Evolutionary conservation across 495 filamentous ascomycete species (phyloP), one percentile per base, ranked within the genome.

Genomic region (Xylaria intraflava): DNA sequence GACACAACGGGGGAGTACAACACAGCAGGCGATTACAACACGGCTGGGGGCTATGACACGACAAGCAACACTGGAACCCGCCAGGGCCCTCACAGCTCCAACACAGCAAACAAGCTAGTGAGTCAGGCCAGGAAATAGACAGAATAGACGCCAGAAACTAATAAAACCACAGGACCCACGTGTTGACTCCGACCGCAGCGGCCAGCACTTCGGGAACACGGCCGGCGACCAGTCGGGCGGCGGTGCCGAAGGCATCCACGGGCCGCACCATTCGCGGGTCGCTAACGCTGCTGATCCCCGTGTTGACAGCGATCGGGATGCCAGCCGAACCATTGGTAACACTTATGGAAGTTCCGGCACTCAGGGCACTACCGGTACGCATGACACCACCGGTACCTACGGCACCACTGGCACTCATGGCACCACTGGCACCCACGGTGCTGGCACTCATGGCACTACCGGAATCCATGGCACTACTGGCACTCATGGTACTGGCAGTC

Each of bases 91-190:
- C 80, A 82, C 68, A 60, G 58, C 47, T 79, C 73, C 46, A 72
- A 77, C 58, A 20, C 81, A 12, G 69, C 76, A 47, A 85, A 85
- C 69, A 80, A 81, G 61, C 51, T 57, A 60, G 42, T 47, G 12
- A 27, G 44, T 47, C 23, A n/a, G 23, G 26, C 2, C 16, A 49
- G 11, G 27, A 5, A 20, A 2, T 17, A 22, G 5, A 24, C 20
- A 10, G 9, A 24, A 42, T 4, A 42, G 27, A 29, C 4, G 4
- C 27, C 27, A 9, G 27, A 4, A 29, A 29, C 9, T 29, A 29
- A 29, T 22, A 42, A 7, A 17, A 22, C 20, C 14, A n/a, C 9
- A 49, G 46, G 71, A 81, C 43, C 78, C 78, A 16, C 64, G 74
- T 27, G 65, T 78, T 42, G 76, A 77, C 60, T 73, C 67, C 1